Conservation (phyloP, 768 basidiomycete genomes). For the Tephrocybe sp. region DNA sequence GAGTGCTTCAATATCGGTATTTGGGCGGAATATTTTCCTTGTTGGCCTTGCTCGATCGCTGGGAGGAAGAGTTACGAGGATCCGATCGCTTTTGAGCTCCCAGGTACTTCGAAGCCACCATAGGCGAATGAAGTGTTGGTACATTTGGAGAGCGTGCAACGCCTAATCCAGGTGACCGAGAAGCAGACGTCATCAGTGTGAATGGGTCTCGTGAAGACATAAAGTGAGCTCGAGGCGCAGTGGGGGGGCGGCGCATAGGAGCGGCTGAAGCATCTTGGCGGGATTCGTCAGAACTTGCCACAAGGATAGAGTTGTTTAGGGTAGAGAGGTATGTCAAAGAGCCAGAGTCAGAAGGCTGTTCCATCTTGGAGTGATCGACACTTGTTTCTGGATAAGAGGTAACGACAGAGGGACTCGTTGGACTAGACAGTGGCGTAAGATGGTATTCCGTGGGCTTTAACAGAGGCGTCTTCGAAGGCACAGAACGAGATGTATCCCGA, state of each 20-base stretch:
- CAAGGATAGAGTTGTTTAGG: too few relatives aligned
- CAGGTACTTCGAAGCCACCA: background rate
- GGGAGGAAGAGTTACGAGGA: background rate
- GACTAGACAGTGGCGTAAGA: too few relatives aligned
- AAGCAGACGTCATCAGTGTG: background rate
- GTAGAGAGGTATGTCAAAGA: too few relatives aligned
- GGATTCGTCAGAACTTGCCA: too few relatives aligned
- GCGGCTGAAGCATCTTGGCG: too few relatives aligned
- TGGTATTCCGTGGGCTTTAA: background rate
- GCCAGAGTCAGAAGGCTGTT: too few relatives aligned
- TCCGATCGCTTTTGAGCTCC: background rate
- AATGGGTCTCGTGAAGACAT: background rate
- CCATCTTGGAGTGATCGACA: too few relatives aligned
- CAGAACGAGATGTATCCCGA: background rate
- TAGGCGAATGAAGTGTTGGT: background rate
- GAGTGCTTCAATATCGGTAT: background rate
- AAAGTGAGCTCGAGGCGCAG: background rate
- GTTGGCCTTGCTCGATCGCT: constrained; percentile 2
- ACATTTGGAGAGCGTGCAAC: background rate
- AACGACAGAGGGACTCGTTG: too few relatives aligned
- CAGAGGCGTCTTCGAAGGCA: background rate
- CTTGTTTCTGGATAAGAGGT: too few relatives aligned
- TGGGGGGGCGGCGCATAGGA: too few relatives aligned
- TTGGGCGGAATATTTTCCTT: constrained; percentile 7
- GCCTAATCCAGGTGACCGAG: background rate